These are phyloP conservation scores for Erigeron philadelphicus DNA, from an alignment of 140 eudicot species.

Conservation along the genomic window DNA sequence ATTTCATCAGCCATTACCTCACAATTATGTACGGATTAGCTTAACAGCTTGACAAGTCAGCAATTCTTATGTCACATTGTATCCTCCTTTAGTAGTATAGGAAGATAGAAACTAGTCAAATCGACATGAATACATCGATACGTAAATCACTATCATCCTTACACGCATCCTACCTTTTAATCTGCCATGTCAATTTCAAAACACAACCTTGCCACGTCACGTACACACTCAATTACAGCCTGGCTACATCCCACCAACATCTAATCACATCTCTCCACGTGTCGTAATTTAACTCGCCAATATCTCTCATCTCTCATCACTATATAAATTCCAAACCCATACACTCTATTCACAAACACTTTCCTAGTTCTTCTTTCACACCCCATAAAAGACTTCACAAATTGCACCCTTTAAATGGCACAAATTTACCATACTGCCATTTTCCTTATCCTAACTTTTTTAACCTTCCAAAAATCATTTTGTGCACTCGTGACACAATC, in stretches of 20 bases:
- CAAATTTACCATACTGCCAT: constrained; percentile 28
- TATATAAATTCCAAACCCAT: constrained; percentile 33
- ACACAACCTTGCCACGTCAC: constrained; percentile 31
- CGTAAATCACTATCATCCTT: constrained; percentile 32
- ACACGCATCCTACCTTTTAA: constrained; percentile 34
- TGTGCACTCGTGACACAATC: constrained; percentile 38
- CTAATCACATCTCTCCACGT: constrained; percentile 26
- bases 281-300: constrained; percentile 18
- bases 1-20: too few relatives aligned
- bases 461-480: constrained; percentile 17
- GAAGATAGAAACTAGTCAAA: constrained; percentile 19
- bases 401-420: constrained; percentile 27
- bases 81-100: too few relatives aligned
- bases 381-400: too few relatives aligned
- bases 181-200: constrained; percentile 30
- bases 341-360: constrained; percentile 2
- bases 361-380: not conserved
- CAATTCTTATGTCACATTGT: too few relatives aligned
- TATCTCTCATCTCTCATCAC: constrained; percentile 27
- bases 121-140: constrained; percentile 26
- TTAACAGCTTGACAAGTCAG: too few relatives aligned
- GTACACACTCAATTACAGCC: constrained; percentile 38
- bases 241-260: constrained; percentile 24
- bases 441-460: constrained; percentile 19
- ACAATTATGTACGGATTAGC: too few relatives aligned